Conservation (phyloP, 495 filamentous ascomycete species). For the Annulohypoxylon moriforme region DNA sequence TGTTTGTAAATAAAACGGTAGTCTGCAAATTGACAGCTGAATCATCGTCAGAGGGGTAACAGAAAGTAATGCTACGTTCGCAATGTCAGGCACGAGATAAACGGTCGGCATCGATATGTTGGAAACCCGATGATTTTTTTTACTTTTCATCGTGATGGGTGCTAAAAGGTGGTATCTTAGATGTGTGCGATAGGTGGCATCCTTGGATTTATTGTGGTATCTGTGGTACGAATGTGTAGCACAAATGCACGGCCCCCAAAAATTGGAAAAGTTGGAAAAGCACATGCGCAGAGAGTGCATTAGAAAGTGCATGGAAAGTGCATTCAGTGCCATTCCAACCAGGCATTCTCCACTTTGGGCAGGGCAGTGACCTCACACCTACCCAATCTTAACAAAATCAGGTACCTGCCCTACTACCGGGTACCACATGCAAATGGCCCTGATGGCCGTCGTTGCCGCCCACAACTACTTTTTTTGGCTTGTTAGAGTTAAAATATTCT, state of each 20-base stretch:
- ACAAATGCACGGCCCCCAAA: background rate
- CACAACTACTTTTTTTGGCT: slow-evolving; percentile 1
- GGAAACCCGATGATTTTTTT: slow-evolving; percentile 19
- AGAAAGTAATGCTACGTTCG: slow-evolving; percentile 15
- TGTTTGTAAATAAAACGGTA: background rate
- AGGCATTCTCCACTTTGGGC: slow-evolving; percentile 36
- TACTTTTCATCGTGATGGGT: background rate
- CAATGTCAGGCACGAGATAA: slow-evolving; percentile 13
- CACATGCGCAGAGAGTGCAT: slow-evolving; percentile 2
- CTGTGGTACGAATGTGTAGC: background rate
- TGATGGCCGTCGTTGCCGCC: slow-evolving; percentile 15
- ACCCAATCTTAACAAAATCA: slow-evolving; percentile 39
- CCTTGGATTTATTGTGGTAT: background rate
- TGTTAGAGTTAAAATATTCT: slow-evolving; percentile 14
- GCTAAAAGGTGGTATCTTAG: slow-evolving; percentile 2
- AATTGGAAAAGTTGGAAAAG: slow-evolving; percentile 9
- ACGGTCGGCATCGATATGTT: slow-evolving; percentile 8
- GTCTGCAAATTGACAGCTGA: background rate
- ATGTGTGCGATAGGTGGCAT: slow-evolving; percentile 13
- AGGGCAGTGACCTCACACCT: slow-evolving; percentile 41
- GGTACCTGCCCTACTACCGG: slow-evolving; percentile 39
- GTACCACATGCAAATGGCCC: slow-evolving; percentile 32
- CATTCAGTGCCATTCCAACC: slow-evolving; percentile 2
- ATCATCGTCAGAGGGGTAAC: slow-evolving; percentile 11
- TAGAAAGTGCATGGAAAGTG: slow-evolving; percentile 8